A percentile compares a stretch with the other conserved stretches of the same genome.
Evolutionary conservation across 2,329 filamentous ascomycete species (phyloP).

Genomic region (Rutstroemia sp.): DNA sequence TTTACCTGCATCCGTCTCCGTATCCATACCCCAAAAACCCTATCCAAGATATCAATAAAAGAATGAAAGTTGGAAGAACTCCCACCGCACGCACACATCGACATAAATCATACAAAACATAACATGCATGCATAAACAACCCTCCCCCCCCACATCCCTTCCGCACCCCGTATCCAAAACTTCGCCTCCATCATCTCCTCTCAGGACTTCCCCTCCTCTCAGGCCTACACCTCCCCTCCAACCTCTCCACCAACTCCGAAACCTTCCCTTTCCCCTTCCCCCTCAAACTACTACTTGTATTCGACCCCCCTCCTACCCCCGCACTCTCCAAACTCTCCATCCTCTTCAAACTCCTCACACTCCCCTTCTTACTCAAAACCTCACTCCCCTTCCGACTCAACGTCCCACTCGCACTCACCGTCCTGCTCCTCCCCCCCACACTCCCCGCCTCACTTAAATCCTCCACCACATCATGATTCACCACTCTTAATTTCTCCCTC

Average conservation of each 20-base stretch:
- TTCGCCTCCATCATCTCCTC: neutral
- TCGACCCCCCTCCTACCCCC: neutral
- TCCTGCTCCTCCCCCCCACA: constrained; percentile 21
- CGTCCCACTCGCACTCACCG: constrained; percentile 15
- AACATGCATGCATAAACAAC: too few relatives aligned
- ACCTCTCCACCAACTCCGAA: constrained; percentile 23
- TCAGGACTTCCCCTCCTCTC: constrained; percentile 18
- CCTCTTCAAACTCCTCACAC: neutral
- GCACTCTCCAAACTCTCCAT: constrained; percentile 5
- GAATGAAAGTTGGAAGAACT: too few relatives aligned
- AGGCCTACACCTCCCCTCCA: constrained; percentile 15
- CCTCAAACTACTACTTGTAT: constrained; percentile 4
- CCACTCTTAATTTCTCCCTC: constrained; percentile 77
- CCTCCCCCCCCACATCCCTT: too few relatives aligned
- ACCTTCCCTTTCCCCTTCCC: constrained; percentile 17
- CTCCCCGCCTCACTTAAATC: constrained; percentile 35
- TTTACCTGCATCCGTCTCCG: too few relatives aligned
- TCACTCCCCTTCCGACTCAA: constrained; percentile 2
- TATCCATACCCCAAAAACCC: too few relatives aligned
- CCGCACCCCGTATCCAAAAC: too few relatives aligned
- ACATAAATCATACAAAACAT: too few relatives aligned
- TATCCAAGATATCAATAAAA: too few relatives aligned
- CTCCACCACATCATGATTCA: constrained; percentile 63
- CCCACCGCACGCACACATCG: too few relatives aligned
- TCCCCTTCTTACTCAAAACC: constrained; percentile 6